Conservation (phyloP, 306 rosid species). For the Sesbania bispinosa region DNA sequence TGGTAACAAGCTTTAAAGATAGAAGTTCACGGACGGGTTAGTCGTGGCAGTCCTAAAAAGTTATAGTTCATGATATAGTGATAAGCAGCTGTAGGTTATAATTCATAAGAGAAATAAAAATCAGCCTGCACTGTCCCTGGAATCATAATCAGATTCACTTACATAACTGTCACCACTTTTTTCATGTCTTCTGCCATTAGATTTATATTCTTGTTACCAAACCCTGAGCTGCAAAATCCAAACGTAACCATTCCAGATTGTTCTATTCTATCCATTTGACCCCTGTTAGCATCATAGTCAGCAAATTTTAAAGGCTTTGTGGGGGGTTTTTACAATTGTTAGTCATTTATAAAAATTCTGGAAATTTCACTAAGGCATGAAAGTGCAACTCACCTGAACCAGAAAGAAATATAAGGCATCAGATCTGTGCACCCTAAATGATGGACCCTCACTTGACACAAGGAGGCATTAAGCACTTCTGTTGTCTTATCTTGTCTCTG, state of each 20-base stretch:
- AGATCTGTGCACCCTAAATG: neutral
- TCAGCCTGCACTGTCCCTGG: neutral
- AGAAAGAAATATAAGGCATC: neutral
- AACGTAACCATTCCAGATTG: neutral
- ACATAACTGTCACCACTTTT: neutral
- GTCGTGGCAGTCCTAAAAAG: neutral
- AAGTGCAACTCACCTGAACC: neutral
- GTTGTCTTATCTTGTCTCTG: neutral
- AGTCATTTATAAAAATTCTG: neutral
- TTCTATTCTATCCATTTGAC: neutral
- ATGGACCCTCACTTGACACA: neutral
- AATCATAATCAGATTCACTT: neutral
- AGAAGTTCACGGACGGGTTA: neutral
- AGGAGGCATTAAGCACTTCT: neutral
- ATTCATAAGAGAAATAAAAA: neutral
- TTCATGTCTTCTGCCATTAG: neutral
- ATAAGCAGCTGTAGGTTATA: neutral
- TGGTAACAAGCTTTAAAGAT: neutral
- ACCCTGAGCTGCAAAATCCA: neutral
- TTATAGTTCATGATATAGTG: neutral
- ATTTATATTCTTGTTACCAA: neutral
- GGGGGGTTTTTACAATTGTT: neutral
- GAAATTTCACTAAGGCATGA: neutral
- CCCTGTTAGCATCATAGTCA: neutral
- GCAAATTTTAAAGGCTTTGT: neutral